Conservation (phyloP, 192 early-diverging fungal genomes). For the Chytriomyces hyalinus region DNA sequence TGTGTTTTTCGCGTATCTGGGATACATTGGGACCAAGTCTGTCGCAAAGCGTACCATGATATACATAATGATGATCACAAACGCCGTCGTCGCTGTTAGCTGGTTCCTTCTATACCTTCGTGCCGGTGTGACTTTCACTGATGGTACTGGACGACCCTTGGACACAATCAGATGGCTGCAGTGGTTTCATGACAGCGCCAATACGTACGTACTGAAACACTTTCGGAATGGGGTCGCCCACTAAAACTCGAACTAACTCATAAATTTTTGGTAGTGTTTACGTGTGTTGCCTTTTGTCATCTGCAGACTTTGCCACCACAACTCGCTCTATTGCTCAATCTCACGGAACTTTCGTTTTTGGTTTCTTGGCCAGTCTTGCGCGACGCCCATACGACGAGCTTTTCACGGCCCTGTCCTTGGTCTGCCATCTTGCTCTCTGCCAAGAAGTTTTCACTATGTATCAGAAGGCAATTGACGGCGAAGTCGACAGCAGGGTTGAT, state of each 20-base stretch:
- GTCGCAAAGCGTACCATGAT: slow-evolving; percentile 31
- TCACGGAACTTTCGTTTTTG: slow-evolving; percentile 13
- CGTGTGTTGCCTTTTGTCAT: slow-evolving; percentile 22
- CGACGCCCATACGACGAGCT: slow-evolving; percentile 37
- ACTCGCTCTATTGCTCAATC: slow-evolving; percentile 13
- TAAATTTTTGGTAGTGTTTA: slow-evolving; percentile 20
- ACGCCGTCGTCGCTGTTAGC: slow-evolving; percentile 18
- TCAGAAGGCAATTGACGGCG: slow-evolving; percentile 39
- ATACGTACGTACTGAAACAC: slow-evolving; percentile 7
- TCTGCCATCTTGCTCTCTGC: background rate
- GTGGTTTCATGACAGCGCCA: slow-evolving; percentile 38
- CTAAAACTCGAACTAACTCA: background rate
- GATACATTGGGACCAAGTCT: slow-evolving; percentile 27
- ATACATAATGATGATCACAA: slow-evolving; percentile 11
- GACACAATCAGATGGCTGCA: slow-evolving; percentile 34
- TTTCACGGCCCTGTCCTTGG: slow-evolving; percentile 12
- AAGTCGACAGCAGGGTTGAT: slow-evolving; percentile 30
- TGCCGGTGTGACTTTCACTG: slow-evolving; percentile 25
- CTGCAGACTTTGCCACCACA: slow-evolving; percentile 19
- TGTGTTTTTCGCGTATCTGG: slow-evolving; percentile 31
- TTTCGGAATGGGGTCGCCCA: background rate
- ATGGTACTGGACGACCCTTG: slow-evolving; percentile 17
- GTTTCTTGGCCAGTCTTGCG: slow-evolving; percentile 32
- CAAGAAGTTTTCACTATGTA: slow-evolving; percentile 30
- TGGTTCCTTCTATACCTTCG: slow-evolving; percentile 34